These are phyloP conservation scores for Podosphaera aphanis DNA, from an alignment of 2,329 filamentous ascomycete genomes.

Conservation along the genomic window DNA sequence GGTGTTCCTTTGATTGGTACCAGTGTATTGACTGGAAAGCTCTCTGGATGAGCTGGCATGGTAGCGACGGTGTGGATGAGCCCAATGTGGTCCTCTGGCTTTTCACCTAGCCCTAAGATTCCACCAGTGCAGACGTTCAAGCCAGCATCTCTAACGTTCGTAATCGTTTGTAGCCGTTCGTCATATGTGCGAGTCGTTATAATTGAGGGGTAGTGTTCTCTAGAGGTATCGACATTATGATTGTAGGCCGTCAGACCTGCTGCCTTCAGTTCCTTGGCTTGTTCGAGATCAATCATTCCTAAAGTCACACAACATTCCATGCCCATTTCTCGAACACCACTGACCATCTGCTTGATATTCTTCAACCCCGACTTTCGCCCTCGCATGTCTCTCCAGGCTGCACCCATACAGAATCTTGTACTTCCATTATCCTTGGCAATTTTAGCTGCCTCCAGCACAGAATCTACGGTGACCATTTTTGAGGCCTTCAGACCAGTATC, in stretches of 20 bases:
- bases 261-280: constrained; percentile 61
- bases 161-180: constrained; percentile 58
- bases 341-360: constrained; percentile 71
- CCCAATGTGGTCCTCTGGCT: constrained; percentile 54
- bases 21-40: constrained; percentile 74
- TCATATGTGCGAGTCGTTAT: constrained; percentile 76
- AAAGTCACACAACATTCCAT: constrained; percentile 91
- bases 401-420: constrained; percentile 87
- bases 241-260: constrained; percentile 82
- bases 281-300: constrained; percentile 66
- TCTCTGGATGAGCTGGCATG: constrained; percentile 63
- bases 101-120: constrained; percentile 68
- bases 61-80: constrained; percentile 65
- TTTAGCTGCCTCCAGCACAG: constrained; percentile 55
- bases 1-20: constrained; percentile 83
- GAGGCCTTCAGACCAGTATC: constrained; percentile 54
- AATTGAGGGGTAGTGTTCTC: constrained; percentile 69
- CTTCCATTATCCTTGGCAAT: constrained; percentile 63
- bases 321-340: constrained; percentile 53
- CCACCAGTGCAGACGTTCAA: constrained; percentile 81
- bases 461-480: constrained; percentile 56
- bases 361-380: constrained; percentile 63
- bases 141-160: constrained; percentile 61
- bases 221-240: constrained; percentile 77
- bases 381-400: constrained; percentile 84